Percentiles rank a stretch among this genome's conserved stretches.
Conservation (phyloP, 2,329 filamentous ascomycete species). For the Lithohypha guttulata region DNA sequence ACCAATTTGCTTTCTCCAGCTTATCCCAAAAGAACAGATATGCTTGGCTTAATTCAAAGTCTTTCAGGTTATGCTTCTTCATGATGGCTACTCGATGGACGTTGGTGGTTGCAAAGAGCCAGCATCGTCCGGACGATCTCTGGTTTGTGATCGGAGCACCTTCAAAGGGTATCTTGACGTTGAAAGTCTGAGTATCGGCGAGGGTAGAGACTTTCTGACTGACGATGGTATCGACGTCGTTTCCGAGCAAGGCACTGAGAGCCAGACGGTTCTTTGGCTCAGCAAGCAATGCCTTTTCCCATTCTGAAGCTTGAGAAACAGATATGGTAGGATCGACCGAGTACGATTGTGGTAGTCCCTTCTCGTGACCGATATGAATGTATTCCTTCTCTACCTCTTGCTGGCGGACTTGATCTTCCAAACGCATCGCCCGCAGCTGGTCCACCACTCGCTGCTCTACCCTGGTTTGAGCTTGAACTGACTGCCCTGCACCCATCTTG, state of each 20-base stretch:
- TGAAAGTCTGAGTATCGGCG: conserved; percentile 69
- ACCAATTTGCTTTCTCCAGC: conserved; percentile 83
- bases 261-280: conserved; percentile 65
- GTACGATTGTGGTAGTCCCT: conserved; percentile 25
- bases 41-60: conserved; percentile 76
- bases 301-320: conserved; percentile 41
- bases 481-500: conserved; percentile 21
- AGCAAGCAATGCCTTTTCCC: conserved; percentile 52
- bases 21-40: conserved; percentile 94
- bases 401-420: conserved; percentile 26
- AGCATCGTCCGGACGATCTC: conserved; percentile 69
- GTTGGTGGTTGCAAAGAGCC: conserved; percentile 87
- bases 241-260: conserved; percentile 58
- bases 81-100: conserved; percentile 82
- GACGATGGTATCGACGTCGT: conserved; percentile 56
- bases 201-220: conserved; percentile 52
- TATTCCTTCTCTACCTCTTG: conserved; percentile 40
- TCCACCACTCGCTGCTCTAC: conserved; percentile 29
- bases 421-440: conserved; percentile 28
- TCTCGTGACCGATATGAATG: conserved; percentile 41
- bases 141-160: conserved; percentile 79
- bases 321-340: conserved; percentile 34
- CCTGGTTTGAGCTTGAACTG: conserved; percentile 21
- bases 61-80: conserved; percentile 65
- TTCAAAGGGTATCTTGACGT: conserved; percentile 69